Conservation (phyloP, 495 filamentous ascomycete species). For the Neurospora pannonica region DNA sequence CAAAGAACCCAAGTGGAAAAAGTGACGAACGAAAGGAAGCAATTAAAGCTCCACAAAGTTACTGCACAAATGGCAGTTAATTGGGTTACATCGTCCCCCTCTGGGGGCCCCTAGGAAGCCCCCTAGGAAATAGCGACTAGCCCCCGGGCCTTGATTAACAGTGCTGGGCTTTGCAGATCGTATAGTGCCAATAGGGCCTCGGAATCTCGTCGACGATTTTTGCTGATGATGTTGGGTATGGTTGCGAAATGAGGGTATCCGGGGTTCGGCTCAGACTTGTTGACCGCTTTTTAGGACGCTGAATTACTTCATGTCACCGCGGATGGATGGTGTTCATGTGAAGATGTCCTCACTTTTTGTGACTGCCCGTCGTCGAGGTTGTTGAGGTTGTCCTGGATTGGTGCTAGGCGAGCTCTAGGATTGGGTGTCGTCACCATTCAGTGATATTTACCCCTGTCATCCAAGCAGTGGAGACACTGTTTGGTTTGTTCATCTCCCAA, state of each 20-base stretch:
- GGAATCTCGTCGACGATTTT: background rate
- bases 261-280: background rate
- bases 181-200: background rate
- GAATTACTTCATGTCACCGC: background rate
- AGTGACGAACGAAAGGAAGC: background rate
- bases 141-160: background rate
- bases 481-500: background rate
- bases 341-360: too few species aligned
- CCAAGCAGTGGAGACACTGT: background rate
- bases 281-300: background rate
- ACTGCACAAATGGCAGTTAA: background rate
- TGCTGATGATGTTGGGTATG: background rate
- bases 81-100: background rate
- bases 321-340: background rate
- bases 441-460: background rate
- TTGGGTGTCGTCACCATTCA: background rate
- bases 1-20: background rate
- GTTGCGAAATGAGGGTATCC: background rate
- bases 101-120: background rate
- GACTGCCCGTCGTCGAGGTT: too few species aligned
- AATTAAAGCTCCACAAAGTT: background rate
- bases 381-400: background rate
- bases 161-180: background rate
- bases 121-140: background rate
- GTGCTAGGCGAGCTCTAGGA: background rate